A percentile compares a stretch with the other conserved stretches of the same genome.
phyloP scores from a whole-genome alignment of 257 asterid species.

The Penstemon barbatus region DNA sequence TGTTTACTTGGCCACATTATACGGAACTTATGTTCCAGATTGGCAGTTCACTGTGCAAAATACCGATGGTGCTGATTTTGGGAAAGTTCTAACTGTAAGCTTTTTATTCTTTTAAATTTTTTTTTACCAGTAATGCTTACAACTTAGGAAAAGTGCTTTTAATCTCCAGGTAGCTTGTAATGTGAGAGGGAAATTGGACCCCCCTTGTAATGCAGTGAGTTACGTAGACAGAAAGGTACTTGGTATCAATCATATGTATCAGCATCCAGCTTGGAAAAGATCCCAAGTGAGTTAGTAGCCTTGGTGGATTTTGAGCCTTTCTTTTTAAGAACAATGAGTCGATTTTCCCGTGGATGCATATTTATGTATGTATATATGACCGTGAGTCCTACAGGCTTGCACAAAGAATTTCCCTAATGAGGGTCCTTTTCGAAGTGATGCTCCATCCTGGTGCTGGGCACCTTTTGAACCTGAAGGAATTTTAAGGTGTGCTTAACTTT shows the following conservation, averaged over 20 bases:
- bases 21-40: slow-evolving; percentile 66
- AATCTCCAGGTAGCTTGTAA: slow-evolving; percentile 56
- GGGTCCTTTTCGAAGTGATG: slow-evolving; percentile 64
- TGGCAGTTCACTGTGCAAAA: slow-evolving; percentile 63
- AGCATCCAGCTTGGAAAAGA: slow-evolving; percentile 80
- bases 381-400: slow-evolving; percentile 55
- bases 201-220: slow-evolving; percentile 83
- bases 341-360: not conserved
- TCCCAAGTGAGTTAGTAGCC: slow-evolving; percentile 49
- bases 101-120: slow-evolving; percentile 9
- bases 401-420: slow-evolving; percentile 55
- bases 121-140: not conserved
- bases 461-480: slow-evolving; percentile 87
- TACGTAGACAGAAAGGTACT: slow-evolving; percentile 66
- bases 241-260: slow-evolving; percentile 74
- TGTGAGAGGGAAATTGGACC: slow-evolving; percentile 60
- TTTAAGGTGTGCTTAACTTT: slow-evolving; percentile 49
- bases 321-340: not conserved
- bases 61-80: slow-evolving; percentile 52
- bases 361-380: not conserved
- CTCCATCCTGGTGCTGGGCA: slow-evolving; percentile 77
- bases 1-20: slow-evolving; percentile 55
- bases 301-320: not conserved
- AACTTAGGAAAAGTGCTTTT: not conserved
- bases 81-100: slow-evolving; percentile 57